Conservation (phyloP, 1,139 yeast genomes). For the Zygosaccharomyces sapae region DNA sequence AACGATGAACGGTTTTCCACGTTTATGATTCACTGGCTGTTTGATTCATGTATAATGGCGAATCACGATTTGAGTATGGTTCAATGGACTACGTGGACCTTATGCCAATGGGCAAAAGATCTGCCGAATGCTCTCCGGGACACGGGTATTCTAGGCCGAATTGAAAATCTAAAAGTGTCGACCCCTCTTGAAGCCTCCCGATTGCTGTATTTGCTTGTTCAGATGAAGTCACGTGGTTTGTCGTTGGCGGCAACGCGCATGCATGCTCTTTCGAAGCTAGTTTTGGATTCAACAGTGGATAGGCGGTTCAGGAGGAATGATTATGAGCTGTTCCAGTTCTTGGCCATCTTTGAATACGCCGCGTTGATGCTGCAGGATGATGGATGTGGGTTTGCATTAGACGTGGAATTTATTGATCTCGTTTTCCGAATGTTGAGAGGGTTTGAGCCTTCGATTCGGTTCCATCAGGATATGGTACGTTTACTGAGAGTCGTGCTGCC, state of each 20-base stretch:
- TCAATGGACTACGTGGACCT: slow-evolving; percentile 23
- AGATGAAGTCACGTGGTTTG: slow-evolving; percentile 2
- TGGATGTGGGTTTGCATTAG: neutral
- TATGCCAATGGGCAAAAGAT: slow-evolving; percentile 4
- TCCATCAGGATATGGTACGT: slow-evolving; percentile 6
- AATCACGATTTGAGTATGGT: slow-evolving; percentile 31
- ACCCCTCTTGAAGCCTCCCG: neutral
- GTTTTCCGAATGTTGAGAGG: slow-evolving; percentile 11
- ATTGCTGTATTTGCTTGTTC: slow-evolving; percentile 6
- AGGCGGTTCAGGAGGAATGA: neutral
- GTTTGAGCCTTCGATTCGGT: slow-evolving; percentile 7
- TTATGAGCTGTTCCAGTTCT: slow-evolving; percentile 15
- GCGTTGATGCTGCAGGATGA: neutral
- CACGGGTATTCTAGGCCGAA: neutral
- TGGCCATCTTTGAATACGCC: slow-evolving; percentile 17
- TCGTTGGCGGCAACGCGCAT: neutral
- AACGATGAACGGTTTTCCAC: slow-evolving; percentile 17
- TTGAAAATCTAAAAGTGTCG: neutral
- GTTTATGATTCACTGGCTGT: slow-evolving; percentile 24
- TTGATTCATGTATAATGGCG: slow-evolving; percentile 23
- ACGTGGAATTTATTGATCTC: slow-evolving; percentile 4
- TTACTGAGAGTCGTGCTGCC: slow-evolving; percentile 6
- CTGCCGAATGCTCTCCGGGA: neutral
- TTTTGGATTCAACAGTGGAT: neutral
- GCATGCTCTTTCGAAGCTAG: neutral